Evolutionary conservation across 768 basidiomycete genomes (phyloP).

Genomic region (Lactarius deliciosus): DNA sequence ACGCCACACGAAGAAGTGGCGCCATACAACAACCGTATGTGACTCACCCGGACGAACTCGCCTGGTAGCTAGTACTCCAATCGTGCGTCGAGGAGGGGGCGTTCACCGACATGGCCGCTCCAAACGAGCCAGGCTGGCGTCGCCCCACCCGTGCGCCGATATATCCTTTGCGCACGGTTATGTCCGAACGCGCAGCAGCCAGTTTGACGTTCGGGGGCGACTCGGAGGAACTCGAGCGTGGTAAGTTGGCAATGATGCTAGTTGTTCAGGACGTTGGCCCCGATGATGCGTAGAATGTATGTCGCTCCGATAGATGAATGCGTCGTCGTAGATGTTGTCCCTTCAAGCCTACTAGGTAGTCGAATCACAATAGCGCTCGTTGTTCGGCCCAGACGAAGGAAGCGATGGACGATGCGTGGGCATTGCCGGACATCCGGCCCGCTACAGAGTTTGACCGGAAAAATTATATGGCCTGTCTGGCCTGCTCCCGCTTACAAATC

Average conservation of each 20-base stretch:
- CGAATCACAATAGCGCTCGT: not conserved
- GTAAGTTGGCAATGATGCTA: conserved; percentile 45
- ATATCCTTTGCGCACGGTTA: conserved; percentile 41
- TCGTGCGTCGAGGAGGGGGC: conserved; percentile 45
- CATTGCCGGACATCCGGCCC: conserved; percentile 18
- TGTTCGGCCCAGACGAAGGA: conserved; percentile 7
- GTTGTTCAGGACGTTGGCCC: not conserved
- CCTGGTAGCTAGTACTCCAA: conserved; percentile 87
- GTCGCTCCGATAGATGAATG: not conserved
- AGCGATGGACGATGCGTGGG: conserved; percentile 2
- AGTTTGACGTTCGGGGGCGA: conserved; percentile 65
- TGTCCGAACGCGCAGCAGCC: conserved; percentile 51
- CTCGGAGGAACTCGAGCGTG: conserved; percentile 76
- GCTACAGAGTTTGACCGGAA: not conserved
- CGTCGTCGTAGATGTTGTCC: conserved; percentile 1
- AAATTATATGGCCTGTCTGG: not conserved
- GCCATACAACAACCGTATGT: not conserved
- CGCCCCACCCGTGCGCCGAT: conserved; percentile 39
- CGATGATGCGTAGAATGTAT: not conserved
- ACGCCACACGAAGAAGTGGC: not conserved
- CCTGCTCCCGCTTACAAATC: not conserved
- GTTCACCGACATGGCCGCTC: conserved; percentile 29
- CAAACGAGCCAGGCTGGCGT: conserved; percentile 34
- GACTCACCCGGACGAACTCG: conserved; percentile 74
- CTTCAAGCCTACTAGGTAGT: not conserved